These are phyloP conservation scores for Taphrina sp. DNA, from an alignment of 1,139 yeast species.

Conservation along the genomic window DNA sequence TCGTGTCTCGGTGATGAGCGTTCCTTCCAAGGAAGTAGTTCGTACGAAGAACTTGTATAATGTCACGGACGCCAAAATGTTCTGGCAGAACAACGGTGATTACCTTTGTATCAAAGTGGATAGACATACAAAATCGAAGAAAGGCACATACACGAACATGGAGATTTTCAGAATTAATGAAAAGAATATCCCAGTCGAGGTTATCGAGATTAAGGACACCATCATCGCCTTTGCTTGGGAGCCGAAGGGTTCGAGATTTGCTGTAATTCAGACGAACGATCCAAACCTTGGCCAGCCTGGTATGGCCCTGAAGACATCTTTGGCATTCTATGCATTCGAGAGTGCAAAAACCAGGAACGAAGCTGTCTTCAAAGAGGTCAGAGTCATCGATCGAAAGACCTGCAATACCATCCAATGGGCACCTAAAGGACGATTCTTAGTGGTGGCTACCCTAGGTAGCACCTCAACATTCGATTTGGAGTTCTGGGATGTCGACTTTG, in stretches of 20 bases:
- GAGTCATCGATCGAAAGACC: slow-evolving; percentile 60
- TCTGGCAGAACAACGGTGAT: slow-evolving; percentile 90
- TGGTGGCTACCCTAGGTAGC: slow-evolving; percentile 68
- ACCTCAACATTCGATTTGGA: slow-evolving; percentile 64
- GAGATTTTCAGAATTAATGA: slow-evolving; percentile 88
- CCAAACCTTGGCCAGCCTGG: slow-evolving; percentile 37
- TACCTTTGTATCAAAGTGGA: slow-evolving; percentile 91
- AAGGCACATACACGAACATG: slow-evolving; percentile 84
- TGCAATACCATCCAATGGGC: slow-evolving; percentile 81
- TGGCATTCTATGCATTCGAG: slow-evolving; percentile 84
- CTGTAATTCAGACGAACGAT: slow-evolving; percentile 60
- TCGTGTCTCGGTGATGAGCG: slow-evolving; percentile 85
- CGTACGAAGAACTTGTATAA: slow-evolving; percentile 93
- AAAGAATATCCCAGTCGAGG: slow-evolving; percentile 91
- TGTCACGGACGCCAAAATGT: slow-evolving; percentile 85
- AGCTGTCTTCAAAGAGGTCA: slow-evolving; percentile 61
- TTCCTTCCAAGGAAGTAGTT: slow-evolving; percentile 76
- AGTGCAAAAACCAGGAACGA: slow-evolving; percentile 47
- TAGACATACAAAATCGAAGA: slow-evolving; percentile 84
- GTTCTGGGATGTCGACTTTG: slow-evolving; percentile 81
- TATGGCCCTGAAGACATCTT: slow-evolving; percentile 52
- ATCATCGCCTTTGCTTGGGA: slow-evolving; percentile 94
- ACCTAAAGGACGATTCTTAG: slow-evolving; percentile 88
- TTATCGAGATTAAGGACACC: slow-evolving; percentile 86
- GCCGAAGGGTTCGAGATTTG: slow-evolving; percentile 84